These are phyloP conservation scores for Nothomitra cinnamomea DNA, from an alignment of 2,329 filamentous ascomycete species.

Conservation along the genomic window DNA sequence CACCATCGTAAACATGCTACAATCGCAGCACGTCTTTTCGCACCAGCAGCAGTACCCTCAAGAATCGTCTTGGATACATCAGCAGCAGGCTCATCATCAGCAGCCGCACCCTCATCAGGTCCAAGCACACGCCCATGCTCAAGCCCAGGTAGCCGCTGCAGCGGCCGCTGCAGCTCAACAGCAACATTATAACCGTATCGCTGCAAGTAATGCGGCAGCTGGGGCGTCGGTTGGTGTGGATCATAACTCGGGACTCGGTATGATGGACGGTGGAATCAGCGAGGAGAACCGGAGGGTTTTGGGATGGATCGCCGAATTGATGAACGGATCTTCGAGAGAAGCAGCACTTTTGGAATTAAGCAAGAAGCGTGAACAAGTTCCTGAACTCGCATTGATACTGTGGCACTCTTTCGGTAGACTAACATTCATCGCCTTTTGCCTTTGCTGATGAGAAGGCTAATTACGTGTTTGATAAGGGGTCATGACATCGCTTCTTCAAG, in stretches of 20 bases:
- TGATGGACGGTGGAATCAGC: constrained; percentile 50
- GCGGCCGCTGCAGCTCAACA: constrained; percentile 22
- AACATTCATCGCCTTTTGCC: background rate
- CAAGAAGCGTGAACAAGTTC: constrained; percentile 97
- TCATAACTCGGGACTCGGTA: constrained; percentile 21
- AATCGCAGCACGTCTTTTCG: constrained; percentile 45
- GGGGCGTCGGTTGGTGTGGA: constrained; percentile 2
- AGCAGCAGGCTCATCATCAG: constrained; percentile 42
- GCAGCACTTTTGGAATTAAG: constrained; percentile 85
- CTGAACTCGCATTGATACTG: constrained; percentile 84
- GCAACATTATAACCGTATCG: constrained; percentile 56
- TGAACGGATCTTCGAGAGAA: constrained; percentile 77
- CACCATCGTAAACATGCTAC: constrained; percentile 34
- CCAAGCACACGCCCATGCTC: constrained; percentile 30
- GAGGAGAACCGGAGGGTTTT: constrained; percentile 91
- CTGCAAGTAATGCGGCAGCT: constrained; percentile 38
- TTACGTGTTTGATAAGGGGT: constrained; percentile 46
- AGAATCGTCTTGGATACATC: constrained; percentile 51
- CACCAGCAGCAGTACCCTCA: constrained; percentile 51
- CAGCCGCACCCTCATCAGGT: constrained; percentile 25
- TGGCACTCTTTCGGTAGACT: constrained; percentile 93
- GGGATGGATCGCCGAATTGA: constrained; percentile 77
- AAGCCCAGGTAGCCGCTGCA: constrained; percentile 32
- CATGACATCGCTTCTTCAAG: constrained; percentile 93
- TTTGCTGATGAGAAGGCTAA: background rate